Conservation (phyloP, 352 stramenopile species). For the Globisporangium perplexum region DNA sequence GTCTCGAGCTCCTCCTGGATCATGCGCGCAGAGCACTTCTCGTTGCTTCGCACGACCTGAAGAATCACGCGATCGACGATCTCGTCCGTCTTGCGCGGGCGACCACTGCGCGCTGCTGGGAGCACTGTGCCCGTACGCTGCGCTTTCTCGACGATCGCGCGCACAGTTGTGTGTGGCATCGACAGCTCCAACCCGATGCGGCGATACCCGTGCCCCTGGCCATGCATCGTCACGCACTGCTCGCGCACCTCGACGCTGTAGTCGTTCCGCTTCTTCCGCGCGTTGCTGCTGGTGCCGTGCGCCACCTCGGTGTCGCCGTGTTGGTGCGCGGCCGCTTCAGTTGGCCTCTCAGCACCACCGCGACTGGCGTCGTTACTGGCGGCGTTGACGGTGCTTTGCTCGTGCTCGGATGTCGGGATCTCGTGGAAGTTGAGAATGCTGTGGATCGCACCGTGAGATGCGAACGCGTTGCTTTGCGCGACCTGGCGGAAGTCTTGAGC, state of each 20-base stretch:
- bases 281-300: constrained; percentile 5
- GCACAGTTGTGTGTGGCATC: constrained; percentile 70
- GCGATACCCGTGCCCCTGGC: constrained; percentile 46
- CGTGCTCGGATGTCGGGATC: neutral
- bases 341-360: neutral
- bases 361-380: neutral
- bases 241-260: constrained; percentile 56
- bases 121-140: constrained; percentile 44
- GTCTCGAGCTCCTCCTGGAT: constrained; percentile 50
- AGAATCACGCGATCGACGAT: constrained; percentile 64
- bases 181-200: constrained; percentile 51
- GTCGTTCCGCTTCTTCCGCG: constrained; percentile 35
- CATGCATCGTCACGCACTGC: constrained; percentile 46
- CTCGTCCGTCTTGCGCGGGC: constrained; percentile 57
- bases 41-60: constrained; percentile 46
- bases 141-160: constrained; percentile 61
- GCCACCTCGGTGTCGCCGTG: neutral
- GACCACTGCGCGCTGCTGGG: constrained; percentile 43
- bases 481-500: neutral
- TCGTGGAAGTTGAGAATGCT: constrained; percentile 7
- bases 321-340: neutral
- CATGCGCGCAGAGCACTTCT: constrained; percentile 49
- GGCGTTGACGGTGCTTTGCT: neutral
- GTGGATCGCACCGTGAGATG: constrained; percentile 1
- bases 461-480: neutral